Evolutionary conservation across 2,329 filamentous ascomycete species (phyloP), one percentile per base, ranked within the genome.

Genomic region (Trichoderma arundinaceum): DNA sequence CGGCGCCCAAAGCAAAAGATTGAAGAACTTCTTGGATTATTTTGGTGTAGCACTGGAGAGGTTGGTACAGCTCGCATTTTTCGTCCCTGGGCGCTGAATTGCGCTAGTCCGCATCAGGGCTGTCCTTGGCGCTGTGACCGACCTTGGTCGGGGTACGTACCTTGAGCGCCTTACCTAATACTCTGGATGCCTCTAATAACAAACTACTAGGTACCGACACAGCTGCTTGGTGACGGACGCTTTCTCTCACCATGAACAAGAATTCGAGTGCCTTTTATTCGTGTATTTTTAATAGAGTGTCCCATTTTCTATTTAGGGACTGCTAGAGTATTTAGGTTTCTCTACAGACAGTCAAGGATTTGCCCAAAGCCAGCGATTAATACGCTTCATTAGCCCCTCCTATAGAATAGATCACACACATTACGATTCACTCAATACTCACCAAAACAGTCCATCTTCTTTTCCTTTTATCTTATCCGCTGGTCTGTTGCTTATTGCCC

Each of bases 1-100:
- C 65, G 53, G 41, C 65, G 52, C 39, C 62, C 19, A 32, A 13
- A 41, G 59, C 51, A 64, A 52, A 60, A 60, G 39, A 61, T 46
- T 28, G 28, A 53, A 12, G 28, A 57, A 58, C 28, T 39, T 48
- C 22, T 35, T 56, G 43, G 57, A 60, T 51, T 62, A 66, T 66
- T 65, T 65, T 65, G 53, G 46, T 57, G 53, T 51, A 64, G 62
- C 64, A 59, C 59, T 62, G 43, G 64, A 22, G 64, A 66, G 64
- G 64, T 57, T 66, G 64, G 64, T 52, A 66, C 51, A 66, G 64
- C 64, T 66, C 44, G 53, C 52, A 58, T 66, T 66, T 64, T 66
- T 64, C 51, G 51, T 57, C 52, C 53, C 59, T 58, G 51, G 44
- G 43, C 51, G 58, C 19, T 38, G 35, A 53, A 57, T 32, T 7